These are phyloP conservation scores for Xylariaceae sp. DNA, from an alignment of 2,329 filamentous ascomycete genomes.

Conservation along the genomic window DNA sequence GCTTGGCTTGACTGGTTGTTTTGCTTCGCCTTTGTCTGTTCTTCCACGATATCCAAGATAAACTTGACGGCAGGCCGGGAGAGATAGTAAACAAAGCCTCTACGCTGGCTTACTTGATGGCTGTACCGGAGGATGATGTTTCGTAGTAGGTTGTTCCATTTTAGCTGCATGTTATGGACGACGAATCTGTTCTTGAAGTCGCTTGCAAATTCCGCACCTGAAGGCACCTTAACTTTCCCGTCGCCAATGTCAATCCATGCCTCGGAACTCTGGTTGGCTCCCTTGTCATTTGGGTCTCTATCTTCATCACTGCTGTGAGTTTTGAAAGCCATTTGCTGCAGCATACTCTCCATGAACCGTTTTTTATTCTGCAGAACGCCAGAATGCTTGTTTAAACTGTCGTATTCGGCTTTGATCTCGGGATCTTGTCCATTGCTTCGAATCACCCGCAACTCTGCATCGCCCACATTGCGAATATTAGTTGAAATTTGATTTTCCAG, in stretches of 20 bases:
- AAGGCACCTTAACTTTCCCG: slow-evolving; percentile 60
- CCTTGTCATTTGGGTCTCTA: slow-evolving; percentile 13
- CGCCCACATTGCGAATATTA: slow-evolving; percentile 68
- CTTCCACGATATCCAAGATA: slow-evolving; percentile 94
- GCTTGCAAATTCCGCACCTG: slow-evolving; percentile 77
- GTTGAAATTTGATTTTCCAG: slow-evolving; percentile 73
- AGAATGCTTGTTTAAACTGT: slow-evolving; percentile 54
- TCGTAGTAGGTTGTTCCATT: slow-evolving; percentile 94
- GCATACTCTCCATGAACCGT: slow-evolving; percentile 54
- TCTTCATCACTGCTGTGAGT: slow-evolving; percentile 26
- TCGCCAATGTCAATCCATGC: slow-evolving; percentile 49
- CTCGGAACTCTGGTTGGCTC: slow-evolving; percentile 29
- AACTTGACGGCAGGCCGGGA: slow-evolving; percentile 95
- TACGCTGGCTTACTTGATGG: slow-evolving; percentile 91
- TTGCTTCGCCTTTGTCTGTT: slow-evolving; percentile 72
- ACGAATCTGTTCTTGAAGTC: slow-evolving; percentile 99
- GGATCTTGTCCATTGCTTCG: slow-evolving; percentile 46
- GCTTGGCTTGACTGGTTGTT: slow-evolving; percentile 26
- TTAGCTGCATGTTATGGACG: slow-evolving; percentile 93
- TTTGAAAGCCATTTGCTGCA: slow-evolving; percentile 43
- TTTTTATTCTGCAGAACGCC: slow-evolving; percentile 54
- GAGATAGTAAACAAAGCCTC: slow-evolving; percentile 97
- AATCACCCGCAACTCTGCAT: slow-evolving; percentile 66
- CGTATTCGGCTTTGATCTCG: slow-evolving; percentile 53
- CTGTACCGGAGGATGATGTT: slow-evolving; percentile 97